Percentiles rank a stretch among this genome's conserved stretches.
phyloP scores from a whole-genome alignment of 2,329 filamentous ascomycete species.

The Talaromyces sp. region DNA sequence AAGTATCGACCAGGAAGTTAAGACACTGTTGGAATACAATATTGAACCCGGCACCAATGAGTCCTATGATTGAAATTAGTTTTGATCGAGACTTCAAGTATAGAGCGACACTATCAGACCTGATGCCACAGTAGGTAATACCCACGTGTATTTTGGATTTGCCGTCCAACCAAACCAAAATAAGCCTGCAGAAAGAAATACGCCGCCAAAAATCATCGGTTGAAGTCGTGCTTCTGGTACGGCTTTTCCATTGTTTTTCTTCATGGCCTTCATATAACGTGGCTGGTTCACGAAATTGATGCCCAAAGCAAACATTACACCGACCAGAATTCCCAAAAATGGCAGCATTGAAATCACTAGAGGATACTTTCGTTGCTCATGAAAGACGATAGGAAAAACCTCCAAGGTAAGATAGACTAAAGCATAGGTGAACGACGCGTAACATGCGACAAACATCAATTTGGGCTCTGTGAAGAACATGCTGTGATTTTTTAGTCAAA shows the following conservation, averaged over 20 bases:
- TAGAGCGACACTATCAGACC: slow-evolving; percentile 4
- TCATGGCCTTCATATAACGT: slow-evolving; percentile 29
- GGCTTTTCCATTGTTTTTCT: slow-evolving; percentile 20
- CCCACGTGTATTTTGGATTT: slow-evolving; percentile 24
- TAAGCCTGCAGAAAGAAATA: slow-evolving; percentile 38
- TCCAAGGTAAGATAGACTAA: slow-evolving; percentile 44
- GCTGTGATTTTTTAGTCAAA: slow-evolving; percentile 5
- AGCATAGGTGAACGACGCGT: slow-evolving; percentile 42
- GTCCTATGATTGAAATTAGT: not conserved
- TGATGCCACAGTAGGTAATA: slow-evolving; percentile 25
- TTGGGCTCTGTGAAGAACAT: slow-evolving; percentile 47
- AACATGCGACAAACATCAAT: slow-evolving; percentile 40
- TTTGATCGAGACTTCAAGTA: not conserved
- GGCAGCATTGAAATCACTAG: slow-evolving; percentile 36
- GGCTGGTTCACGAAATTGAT: slow-evolving; percentile 40
- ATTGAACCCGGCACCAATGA: slow-evolving; percentile 15
- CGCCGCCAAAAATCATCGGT: slow-evolving; percentile 41
- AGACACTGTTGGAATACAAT: slow-evolving; percentile 29
- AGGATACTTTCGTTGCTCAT: slow-evolving; percentile 33
- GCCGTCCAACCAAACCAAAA: slow-evolving; percentile 43
- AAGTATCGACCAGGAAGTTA: slow-evolving; percentile 38
- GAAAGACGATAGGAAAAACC: slow-evolving; percentile 44
- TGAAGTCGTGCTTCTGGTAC: slow-evolving; percentile 39
- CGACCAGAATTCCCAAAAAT: slow-evolving; percentile 40
- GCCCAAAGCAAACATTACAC: slow-evolving; percentile 33